Evolutionary conservation across 1,139 yeast species (phyloP).

Genomic region (Suhomyces choctaworum): DNA sequence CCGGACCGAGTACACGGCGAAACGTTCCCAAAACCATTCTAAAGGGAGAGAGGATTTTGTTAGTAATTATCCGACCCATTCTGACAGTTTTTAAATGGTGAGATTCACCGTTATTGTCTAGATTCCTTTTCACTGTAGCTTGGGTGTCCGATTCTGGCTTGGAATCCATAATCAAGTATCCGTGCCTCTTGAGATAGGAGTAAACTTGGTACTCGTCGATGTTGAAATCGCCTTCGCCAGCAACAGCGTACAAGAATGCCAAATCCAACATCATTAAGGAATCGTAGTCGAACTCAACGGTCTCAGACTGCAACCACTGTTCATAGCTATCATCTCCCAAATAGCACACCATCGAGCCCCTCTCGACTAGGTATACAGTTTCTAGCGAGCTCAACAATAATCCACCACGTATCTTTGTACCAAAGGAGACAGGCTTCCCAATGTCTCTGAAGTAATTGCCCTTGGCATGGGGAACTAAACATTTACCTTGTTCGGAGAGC

Average conservation of each 20-base stretch:
- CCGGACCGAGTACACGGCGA: too few species aligned
- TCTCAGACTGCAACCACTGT: conserved; percentile 16
- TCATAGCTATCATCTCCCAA: conserved; percentile 21
- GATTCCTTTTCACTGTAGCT: too few species aligned
- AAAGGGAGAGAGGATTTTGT: background rate
- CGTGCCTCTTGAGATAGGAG: conserved; percentile 73
- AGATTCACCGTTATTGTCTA: background rate
- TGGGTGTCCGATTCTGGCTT: too few species aligned
- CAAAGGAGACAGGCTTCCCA: conserved; percentile 52
- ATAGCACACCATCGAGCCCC: conserved; percentile 74
- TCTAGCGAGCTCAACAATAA: conserved; percentile 63
- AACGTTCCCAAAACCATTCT: background rate
- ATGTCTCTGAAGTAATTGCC: conserved; percentile 77
- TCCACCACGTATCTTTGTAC: conserved; percentile 25
- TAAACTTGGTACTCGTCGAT: conserved; percentile 68
- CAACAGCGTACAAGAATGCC: conserved; percentile 62
- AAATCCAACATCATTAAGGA: conserved; percentile 52
- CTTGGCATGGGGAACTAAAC: conserved; percentile 56
- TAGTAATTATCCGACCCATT: too few species aligned
- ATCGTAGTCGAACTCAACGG: conserved; percentile 23
- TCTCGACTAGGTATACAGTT: conserved; percentile 71
- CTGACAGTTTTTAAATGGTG: background rate
- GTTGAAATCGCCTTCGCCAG: conserved; percentile 33
- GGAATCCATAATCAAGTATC: conserved; percentile 60
- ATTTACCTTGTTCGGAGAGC: conserved; percentile 39